Evolutionary conservation across 2,329 filamentous ascomycete species (phyloP).

Genomic region (Chlorencoelia australis): DNA sequence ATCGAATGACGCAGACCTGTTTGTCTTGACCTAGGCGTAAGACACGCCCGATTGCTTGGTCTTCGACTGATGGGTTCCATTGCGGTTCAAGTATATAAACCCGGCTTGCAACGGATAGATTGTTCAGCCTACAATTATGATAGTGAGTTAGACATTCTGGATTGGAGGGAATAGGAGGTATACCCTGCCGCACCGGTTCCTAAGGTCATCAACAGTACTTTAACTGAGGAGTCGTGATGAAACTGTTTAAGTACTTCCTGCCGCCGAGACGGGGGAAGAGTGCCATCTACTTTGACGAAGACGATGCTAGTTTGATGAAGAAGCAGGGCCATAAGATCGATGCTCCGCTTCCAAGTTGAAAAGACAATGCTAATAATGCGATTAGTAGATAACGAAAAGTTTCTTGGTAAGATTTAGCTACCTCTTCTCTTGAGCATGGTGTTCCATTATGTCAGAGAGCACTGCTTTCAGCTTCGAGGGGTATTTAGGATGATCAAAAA

Average conservation of each 20-base stretch:
- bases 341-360: slow-evolving; percentile 38
- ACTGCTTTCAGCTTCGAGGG: slow-evolving; percentile 1
- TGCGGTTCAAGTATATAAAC: slow-evolving; percentile 9
- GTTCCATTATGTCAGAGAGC: neutral
- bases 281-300: slow-evolving; percentile 38
- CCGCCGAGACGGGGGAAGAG: slow-evolving; percentile 33
- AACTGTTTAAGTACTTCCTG: slow-evolving; percentile 33
- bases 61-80: slow-evolving; percentile 9
- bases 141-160: neutral
- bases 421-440: slow-evolving; percentile 1
- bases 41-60: slow-evolving; percentile 7
- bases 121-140: slow-evolving; percentile 2
- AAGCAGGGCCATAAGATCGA: slow-evolving; percentile 34
- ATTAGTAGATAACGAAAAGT: neutral
- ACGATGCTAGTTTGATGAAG: slow-evolving; percentile 28
- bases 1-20: slow-evolving; percentile 5
- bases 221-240: slow-evolving; percentile 27
- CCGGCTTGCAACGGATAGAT: slow-evolving; percentile 7
- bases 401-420: neutral
- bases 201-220: slow-evolving; percentile 38
- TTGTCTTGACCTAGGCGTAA: slow-evolving; percentile 6
- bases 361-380: slow-evolving; percentile 35
- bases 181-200: slow-evolving; percentile 41
- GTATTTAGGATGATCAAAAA: no score
- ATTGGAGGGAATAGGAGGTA: slow-evolving; percentile 8